Evolutionary conservation across 1,284 basidiomycete genomes (phyloP).

Genomic region (Amylostereum areolatum): DNA sequence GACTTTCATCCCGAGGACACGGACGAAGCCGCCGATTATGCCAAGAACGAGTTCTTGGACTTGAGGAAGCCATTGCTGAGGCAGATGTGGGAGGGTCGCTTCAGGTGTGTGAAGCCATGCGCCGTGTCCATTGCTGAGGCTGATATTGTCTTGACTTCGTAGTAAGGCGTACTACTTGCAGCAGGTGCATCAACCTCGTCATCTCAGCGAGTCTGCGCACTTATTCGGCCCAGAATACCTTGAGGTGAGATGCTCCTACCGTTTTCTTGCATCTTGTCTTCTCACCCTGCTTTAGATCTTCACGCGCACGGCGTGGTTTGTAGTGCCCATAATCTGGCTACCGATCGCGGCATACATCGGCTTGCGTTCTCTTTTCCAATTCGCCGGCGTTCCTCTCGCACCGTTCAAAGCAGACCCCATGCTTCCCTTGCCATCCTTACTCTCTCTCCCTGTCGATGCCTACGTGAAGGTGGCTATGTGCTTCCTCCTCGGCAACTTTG

Average conservation of each 20-base stretch:
- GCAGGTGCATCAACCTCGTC: conserved; percentile 95
- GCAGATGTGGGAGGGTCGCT: conserved; percentile 83
- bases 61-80: conserved; percentile 79
- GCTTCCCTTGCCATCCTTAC: conserved; percentile 44
- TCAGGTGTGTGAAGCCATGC: conserved; percentile 26
- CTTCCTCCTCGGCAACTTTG: conserved; percentile 78
- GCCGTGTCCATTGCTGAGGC: no score
- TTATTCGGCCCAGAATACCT: conserved; percentile 82
- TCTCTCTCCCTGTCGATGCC: conserved; percentile 40
- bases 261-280: no score
- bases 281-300: conserved; percentile 44
- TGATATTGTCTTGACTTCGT: no score
- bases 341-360: conserved; percentile 85
- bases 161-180: conserved; percentile 92
- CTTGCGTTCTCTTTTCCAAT: conserved; percentile 79
- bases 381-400: conserved; percentile 54
- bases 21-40: conserved; percentile 71
- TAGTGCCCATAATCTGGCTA: conserved; percentile 89
- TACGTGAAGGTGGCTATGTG: conserved; percentile 50
- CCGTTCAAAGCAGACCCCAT: conserved; percentile 47
- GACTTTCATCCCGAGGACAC: conserved; percentile 90
- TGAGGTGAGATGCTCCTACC: conserved; percentile 45
- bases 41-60: conserved; percentile 91
- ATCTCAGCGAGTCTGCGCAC: conserved; percentile 81
- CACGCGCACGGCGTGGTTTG: conserved; percentile 91